Conservation (phyloP, 139 green algal species). For the Chlamydomonas sp. region DNA sequence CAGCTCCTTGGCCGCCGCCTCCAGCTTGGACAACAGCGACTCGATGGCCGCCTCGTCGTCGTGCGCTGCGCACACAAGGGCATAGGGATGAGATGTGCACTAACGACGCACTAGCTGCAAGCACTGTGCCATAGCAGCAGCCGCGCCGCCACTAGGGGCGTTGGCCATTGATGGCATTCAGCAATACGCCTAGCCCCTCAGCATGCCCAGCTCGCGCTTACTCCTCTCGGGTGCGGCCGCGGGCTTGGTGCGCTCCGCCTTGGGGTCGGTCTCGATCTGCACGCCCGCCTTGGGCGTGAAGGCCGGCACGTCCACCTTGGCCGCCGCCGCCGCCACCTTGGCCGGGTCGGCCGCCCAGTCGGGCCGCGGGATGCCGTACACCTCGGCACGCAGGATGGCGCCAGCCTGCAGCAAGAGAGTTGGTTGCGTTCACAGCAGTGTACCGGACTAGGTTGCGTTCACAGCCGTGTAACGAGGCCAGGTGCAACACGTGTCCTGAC, state of each 20-base stretch:
- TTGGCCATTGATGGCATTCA: not conserved
- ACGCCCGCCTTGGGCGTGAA: slow-evolving; percentile 92
- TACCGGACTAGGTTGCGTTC: too few relatives aligned
- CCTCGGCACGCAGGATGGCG: slow-evolving; percentile 91
- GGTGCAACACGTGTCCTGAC: too few relatives aligned
- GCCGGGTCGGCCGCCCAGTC: slow-evolving; percentile 69
- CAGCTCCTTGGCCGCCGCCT: slow-evolving; percentile 35
- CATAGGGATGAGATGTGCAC: not conserved
- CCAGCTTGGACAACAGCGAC: slow-evolving; percentile 68
- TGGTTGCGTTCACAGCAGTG: not conserved
- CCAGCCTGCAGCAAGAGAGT: slow-evolving; percentile 56
- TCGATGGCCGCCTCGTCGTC: slow-evolving; percentile 83
- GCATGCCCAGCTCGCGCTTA: not conserved
- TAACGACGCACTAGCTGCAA: not conserved
- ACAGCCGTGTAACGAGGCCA: too few relatives aligned
- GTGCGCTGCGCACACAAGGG: not conserved
- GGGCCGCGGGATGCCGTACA: slow-evolving; percentile 84
- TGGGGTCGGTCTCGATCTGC: slow-evolving; percentile 98
- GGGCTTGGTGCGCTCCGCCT: slow-evolving; percentile 49
- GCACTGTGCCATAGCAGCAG: too few relatives aligned
- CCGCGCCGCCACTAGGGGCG: not conserved
- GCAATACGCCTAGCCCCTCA: too few relatives aligned
- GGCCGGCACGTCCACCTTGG: slow-evolving; percentile 69
- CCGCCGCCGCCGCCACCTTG: slow-evolving; percentile 57
- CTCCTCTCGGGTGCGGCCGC: not conserved